Conservation (phyloP, 1,284 basidiomycete genomes). For the Microbotryum saponariae region DNA sequence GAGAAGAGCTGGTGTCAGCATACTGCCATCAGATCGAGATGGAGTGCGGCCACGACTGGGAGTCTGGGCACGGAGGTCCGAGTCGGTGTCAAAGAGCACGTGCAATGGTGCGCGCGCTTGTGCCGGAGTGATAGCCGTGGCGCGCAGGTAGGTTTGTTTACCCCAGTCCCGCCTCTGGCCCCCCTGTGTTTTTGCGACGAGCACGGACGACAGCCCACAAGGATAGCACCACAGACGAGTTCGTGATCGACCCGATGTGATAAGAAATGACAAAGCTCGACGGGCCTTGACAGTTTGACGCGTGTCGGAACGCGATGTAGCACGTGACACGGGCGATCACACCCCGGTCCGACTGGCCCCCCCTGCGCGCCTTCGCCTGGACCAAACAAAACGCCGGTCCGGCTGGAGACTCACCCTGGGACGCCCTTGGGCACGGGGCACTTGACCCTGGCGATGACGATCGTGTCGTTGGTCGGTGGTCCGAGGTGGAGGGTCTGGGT, state of each 20-base stretch:
- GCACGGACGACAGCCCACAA: no score
- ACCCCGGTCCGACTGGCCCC: neutral
- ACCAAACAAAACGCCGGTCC: constrained; percentile 46
- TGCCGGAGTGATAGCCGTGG: no score
- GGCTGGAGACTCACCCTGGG: constrained; percentile 25
- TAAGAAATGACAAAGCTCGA: neutral
- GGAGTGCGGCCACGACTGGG: no score
- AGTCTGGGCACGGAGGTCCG: no score
- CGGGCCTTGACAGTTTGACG: neutral
- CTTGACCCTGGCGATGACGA: constrained; percentile 86
- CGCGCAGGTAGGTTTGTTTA: no score
- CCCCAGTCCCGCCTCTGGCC: no score
- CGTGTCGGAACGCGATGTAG: constrained; percentile 15
- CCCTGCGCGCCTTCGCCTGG: neutral
- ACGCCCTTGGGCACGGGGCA: constrained; percentile 58
- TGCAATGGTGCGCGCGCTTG: no score
- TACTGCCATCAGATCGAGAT: no score
- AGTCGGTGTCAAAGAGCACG: no score
- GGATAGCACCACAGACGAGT: no score
- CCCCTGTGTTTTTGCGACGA: no score
- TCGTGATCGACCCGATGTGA: neutral
- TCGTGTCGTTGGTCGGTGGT: constrained; percentile 38
- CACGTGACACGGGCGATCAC: constrained; percentile 12
- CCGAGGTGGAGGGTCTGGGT: constrained; percentile 34
- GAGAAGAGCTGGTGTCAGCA: neutral